Conservation (phyloP, 1,284 basidiomycete genomes). For the Puccinia polysora region DNA sequence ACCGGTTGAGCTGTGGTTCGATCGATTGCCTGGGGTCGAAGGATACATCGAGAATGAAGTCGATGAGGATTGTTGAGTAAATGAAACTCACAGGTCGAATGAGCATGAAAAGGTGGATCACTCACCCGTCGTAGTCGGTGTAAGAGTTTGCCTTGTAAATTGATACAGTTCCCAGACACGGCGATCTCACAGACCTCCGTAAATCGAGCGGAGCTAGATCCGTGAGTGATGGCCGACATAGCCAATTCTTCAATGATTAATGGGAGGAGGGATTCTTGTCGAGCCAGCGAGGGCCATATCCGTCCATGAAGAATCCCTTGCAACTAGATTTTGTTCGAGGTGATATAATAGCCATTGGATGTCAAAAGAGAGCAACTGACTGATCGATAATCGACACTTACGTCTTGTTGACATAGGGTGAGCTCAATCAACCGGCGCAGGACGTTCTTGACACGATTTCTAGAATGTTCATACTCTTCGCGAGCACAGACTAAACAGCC, state of each 20-base stretch:
- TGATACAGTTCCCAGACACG: constrained; percentile 68
- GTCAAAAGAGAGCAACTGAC: no score
- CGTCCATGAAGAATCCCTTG: constrained; percentile 16
- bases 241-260: constrained; percentile 71
- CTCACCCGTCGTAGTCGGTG: constrained; percentile 70
- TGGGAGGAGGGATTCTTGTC: constrained; percentile 56
- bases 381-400: constrained; percentile 54
- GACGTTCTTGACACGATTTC: constrained; percentile 63
- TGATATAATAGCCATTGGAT: no score
- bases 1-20: constrained; percentile 66
- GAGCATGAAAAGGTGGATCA: constrained; percentile 11
- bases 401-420: constrained; percentile 66
- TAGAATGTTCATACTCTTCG: constrained; percentile 50
- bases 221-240: constrained; percentile 71
- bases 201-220: constrained; percentile 67
- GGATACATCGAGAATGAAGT: background rate
- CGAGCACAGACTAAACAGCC: constrained; percentile 67
- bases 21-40: constrained; percentile 61
- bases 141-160: constrained; percentile 70
- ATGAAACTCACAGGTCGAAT: no score
- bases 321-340: no score
- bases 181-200: constrained; percentile 71
- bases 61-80: background rate
- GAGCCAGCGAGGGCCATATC: constrained; percentile 20
- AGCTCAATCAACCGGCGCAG: constrained; percentile 69